phyloP scores from a whole-genome alignment of 768 basidiomycete species.

The Termitomyces heimii region DNA sequence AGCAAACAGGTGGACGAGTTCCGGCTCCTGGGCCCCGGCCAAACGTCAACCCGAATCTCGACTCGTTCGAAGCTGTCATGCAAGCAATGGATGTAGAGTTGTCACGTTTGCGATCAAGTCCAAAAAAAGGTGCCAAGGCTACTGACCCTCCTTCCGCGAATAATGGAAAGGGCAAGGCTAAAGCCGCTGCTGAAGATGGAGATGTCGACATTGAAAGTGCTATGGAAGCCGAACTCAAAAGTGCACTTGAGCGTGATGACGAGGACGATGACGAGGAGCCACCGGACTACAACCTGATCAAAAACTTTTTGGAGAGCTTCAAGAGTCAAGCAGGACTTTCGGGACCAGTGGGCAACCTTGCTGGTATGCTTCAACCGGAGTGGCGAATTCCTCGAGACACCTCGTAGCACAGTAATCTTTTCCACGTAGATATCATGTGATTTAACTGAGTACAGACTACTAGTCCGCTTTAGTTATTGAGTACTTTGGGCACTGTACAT shows the following conservation, averaged over 20 bases:
- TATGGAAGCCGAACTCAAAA: constrained; percentile 85
- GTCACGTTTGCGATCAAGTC: constrained; percentile 32
- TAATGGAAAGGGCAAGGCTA: constrained; percentile 42
- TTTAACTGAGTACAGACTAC: background rate
- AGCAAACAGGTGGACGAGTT: constrained; percentile 2
- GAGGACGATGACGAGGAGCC: constrained; percentile 41
- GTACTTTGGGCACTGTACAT: too few species aligned
- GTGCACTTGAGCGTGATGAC: constrained; percentile 46
- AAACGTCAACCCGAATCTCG: constrained; percentile 60
- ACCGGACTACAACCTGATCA: constrained; percentile 88
- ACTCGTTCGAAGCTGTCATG: constrained; percentile 97
- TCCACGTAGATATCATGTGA: constrained; percentile 21
- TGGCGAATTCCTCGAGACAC: constrained; percentile 73
- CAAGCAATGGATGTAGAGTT: constrained; percentile 89
- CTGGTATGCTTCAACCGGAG: constrained; percentile 73
- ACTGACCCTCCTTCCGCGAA: constrained; percentile 2
- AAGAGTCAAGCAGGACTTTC: constrained; percentile 85
- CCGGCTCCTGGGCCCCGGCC: constrained; percentile 31
- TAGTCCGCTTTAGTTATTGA: background rate
- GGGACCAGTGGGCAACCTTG: constrained; percentile 89
- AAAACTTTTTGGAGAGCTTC: constrained; percentile 96
- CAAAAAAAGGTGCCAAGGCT: constrained; percentile 15
- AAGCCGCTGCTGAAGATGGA: constrained; percentile 32
- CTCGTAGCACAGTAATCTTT: constrained; percentile 19
- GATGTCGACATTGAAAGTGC: constrained; percentile 72